Conservation (phyloP, 2,329 filamentous ascomycete genomes). For the Arthrobotrys entomopaga region DNA sequence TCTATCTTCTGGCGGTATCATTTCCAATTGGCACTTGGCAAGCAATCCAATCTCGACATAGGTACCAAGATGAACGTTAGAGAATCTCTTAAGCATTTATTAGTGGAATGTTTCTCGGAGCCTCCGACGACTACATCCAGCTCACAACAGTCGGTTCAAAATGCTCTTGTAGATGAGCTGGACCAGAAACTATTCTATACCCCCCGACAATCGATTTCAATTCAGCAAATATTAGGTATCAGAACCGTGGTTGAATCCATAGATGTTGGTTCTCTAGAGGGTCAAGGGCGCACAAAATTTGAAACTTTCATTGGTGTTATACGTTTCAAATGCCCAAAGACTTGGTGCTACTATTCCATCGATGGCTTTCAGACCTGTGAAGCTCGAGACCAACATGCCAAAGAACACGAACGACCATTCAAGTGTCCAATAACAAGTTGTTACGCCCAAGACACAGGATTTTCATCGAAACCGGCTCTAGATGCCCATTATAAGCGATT, state of each 20-base stretch:
- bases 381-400: background rate
- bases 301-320: background rate
- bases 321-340: slow-evolving; percentile 19
- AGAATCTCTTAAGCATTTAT: too few species aligned
- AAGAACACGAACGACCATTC: slow-evolving; percentile 24
- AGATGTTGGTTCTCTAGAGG: background rate
- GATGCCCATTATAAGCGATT: background rate
- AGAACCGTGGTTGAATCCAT: background rate
- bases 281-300: background rate
- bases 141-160: too few species aligned
- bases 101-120: too few species aligned
- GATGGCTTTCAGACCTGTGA: background rate
- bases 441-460: background rate
- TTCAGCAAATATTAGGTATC: background rate
- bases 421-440: slow-evolving; percentile 7
- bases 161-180: too few species aligned
- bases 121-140: too few species aligned
- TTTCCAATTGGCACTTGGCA: too few species aligned
- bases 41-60: too few species aligned
- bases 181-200: too few species aligned
- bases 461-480: background rate
- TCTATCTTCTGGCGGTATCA: too few species aligned
- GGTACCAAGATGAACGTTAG: too few species aligned
- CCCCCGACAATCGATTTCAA: too few species aligned
- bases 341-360: background rate